Evolutionary conservation across 805 yeast genomes (phyloP).

Genomic region (Candida arabinofermentans): DNA sequence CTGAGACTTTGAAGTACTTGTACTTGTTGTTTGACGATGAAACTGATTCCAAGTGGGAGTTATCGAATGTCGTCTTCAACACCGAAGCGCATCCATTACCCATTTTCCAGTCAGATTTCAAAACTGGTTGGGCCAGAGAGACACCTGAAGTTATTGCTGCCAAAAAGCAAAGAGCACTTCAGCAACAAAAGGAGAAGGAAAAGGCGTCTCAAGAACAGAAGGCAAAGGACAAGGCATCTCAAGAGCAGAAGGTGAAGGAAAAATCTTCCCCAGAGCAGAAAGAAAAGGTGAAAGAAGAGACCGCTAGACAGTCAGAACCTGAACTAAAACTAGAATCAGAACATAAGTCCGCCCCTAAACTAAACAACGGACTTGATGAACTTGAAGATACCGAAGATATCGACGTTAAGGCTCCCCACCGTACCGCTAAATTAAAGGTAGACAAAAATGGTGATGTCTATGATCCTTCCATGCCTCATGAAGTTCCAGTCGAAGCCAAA

Average conservation of each 20-base stretch:
- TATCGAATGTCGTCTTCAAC: constrained; percentile 72
- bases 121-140: constrained; percentile 58
- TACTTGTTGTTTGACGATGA: constrained; percentile 75
- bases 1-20: constrained; percentile 86
- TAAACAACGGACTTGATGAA: background rate
- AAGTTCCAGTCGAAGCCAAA: constrained; percentile 13
- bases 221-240: background rate
- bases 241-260: background rate
- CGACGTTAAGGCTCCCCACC: background rate
- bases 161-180: background rate
- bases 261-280: background rate
- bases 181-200: background rate
- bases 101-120: constrained; percentile 49
- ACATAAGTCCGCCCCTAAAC: background rate
- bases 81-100: constrained; percentile 96
- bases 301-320: background rate
- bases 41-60: constrained; percentile 50
- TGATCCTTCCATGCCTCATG: background rate
- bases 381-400: background rate
- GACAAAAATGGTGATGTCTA: background rate
- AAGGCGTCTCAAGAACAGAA: background rate
- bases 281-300: background rate
- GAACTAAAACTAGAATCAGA: background rate
- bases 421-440: background rate
- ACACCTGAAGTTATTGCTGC: constrained; percentile 2